These are phyloP conservation scores for Fonsecaea pugnacius DNA, from an alignment of 2,329 filamentous ascomycete species.

Conservation along the genomic window DNA sequence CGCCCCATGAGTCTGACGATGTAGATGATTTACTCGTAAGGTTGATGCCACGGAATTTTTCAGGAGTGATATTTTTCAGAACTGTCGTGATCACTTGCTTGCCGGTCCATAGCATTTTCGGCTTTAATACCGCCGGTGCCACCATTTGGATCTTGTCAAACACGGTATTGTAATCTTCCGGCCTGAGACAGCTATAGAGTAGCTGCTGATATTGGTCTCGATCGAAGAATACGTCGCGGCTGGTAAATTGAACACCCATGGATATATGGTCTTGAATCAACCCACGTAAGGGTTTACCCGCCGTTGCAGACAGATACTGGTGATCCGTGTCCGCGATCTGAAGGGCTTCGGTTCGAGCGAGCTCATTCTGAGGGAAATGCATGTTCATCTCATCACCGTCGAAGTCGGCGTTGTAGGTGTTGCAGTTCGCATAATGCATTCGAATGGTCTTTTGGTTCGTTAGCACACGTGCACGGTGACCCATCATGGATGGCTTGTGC, in stretches of 20 bases:
- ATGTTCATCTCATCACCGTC: conserved; percentile 99
- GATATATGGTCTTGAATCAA: conserved; percentile 98
- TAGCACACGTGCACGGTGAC: conserved; percentile 87
- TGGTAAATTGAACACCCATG: conserved; percentile 88
- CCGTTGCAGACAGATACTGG: conserved; percentile 92
- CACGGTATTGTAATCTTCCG: conserved; percentile 86
- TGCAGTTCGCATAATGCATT: conserved; percentile 99
- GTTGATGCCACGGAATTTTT: conserved; percentile 74
- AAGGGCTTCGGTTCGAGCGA: conserved; percentile 88
- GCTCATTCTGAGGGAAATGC: conserved; percentile 98
- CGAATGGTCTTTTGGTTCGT: conserved; percentile 96
- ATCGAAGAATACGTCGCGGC: conserved; percentile 87
- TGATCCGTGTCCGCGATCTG: conserved; percentile 96
- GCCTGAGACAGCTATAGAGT: conserved; percentile 86
- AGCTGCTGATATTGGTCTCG: conserved; percentile 88
- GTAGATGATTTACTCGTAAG: conserved; percentile 80
- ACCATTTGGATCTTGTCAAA: conserved; percentile 81
- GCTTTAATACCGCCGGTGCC: conserved; percentile 79
- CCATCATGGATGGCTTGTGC: conserved; percentile 99
- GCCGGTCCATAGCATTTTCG: conserved; percentile 83
- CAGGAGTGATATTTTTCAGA: conserved; percentile 85
- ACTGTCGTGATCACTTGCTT: conserved; percentile 96
- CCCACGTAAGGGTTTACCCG: conserved; percentile 90
- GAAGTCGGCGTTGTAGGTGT: conserved; percentile 99
- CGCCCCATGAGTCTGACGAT: conserved; percentile 77